Base-by-base conservation (phyloP, 148 eudicot species). In the Rhododendron williamsianum region DNA sequence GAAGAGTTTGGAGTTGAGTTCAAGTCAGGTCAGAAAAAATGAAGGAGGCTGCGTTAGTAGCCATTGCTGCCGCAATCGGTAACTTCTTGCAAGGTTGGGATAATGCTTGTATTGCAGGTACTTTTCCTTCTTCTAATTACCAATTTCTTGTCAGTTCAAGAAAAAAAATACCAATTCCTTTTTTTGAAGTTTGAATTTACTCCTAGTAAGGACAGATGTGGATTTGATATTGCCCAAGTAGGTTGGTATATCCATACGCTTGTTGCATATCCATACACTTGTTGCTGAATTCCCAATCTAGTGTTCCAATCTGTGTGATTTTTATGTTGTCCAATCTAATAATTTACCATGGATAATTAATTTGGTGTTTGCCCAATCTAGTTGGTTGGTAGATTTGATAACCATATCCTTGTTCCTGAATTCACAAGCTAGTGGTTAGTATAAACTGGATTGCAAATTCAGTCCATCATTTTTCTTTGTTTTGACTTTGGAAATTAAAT, bases 81-180 rank as follows among this genome's bases (percentile, higher is more conserved):
- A 94, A 94, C 86, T 87, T 94, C 69, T 86, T 94, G 71, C 97
- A 94, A 87, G 97, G 97, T 58, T 94, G 97, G 95, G 97, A 94
- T 88, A 94, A 94, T 91, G 97, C 97, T 1, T 86, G 91, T 6
- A 94, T 94, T 89, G 97, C 97, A 87, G 97, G 97, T 94, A 87
- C 48, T 46, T 65, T 10, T 76, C 76, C 56, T 83, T 81, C 56
- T 56, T 67, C 83, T 33, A 11, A 10, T 9, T 46, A 25, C 8
- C 21, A 77, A 52, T 76, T 51, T 38, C 35, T 27, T 27, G 12
- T 52, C n/a, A 18, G 65, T 58, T 18, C 8, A 58, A 58, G 7
- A 18, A 4, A 1, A 58, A 1, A n/a, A 65, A 2, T 25, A 65
- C 69, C 69, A 25, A 9, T 65, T 67, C 4, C 3, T 46, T 76